A percentile compares a stretch with the other conserved stretches of the same genome.
These are phyloP conservation scores for Uromyces viciae-fabae DNA, from an alignment of 1,284 basidiomycete species.

Conservation along the genomic window DNA sequence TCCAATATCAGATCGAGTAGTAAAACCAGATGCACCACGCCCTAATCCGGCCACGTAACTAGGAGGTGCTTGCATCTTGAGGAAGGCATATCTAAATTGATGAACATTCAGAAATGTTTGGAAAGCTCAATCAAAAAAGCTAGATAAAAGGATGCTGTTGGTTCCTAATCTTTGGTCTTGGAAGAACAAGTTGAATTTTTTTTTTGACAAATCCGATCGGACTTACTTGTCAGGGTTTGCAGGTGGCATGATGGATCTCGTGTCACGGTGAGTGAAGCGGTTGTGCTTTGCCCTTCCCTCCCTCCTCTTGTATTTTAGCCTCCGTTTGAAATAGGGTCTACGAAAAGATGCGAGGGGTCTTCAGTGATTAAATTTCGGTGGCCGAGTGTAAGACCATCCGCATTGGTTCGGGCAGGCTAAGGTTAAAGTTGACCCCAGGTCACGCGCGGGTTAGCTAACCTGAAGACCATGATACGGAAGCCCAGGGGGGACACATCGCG, in stretches of 20 bases:
- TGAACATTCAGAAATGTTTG: background rate
- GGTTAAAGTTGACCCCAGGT: too few species aligned
- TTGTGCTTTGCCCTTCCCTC: background rate
- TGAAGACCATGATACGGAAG: too few species aligned
- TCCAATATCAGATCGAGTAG: conserved; percentile 96
- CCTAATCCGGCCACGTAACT: conserved; percentile 95
- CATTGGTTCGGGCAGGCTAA: too few species aligned
- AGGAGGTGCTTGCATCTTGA: conserved; percentile 65
- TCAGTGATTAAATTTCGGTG: too few species aligned
- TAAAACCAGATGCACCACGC: conserved; percentile 95
- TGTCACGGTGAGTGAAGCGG: background rate
- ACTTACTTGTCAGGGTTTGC: conserved; percentile 43
- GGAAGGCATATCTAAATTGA: conserved; percentile 37
- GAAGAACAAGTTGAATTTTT: background rate
- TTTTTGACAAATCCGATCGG: background rate
- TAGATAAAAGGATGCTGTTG: background rate
- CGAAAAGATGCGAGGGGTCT: too few species aligned
- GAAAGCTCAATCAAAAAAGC: background rate
- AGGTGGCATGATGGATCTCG: conserved; percentile 16
- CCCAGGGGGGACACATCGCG: too few species aligned
- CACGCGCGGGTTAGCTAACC: too few species aligned
- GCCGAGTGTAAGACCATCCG: too few species aligned
- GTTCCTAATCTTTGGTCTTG: background rate
- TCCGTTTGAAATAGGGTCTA: too few species aligned
- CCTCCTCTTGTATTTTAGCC: too few species aligned